Conservation (phyloP, 768 basidiomycete genomes). For the Hygrophoropsis aurantiaca region DNA sequence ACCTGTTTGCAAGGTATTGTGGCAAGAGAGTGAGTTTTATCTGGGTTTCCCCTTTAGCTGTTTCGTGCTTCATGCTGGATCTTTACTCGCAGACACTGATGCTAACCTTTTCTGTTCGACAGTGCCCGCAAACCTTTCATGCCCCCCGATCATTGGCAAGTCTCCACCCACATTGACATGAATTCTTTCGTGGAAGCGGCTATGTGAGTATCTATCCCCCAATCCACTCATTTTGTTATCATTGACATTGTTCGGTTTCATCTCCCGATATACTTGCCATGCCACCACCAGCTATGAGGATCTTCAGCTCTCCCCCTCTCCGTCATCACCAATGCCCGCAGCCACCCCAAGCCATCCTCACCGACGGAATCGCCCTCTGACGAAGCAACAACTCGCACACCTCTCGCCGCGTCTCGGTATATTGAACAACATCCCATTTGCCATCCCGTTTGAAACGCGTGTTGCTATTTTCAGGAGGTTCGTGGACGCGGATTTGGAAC, state of each 20-base stretch:
- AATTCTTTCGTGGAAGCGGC: constrained; percentile 83
- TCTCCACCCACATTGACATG: constrained; percentile 59
- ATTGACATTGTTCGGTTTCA: not conserved
- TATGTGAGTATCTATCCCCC: constrained; percentile 47
- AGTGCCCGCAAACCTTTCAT: constrained; percentile 87
- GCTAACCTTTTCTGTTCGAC: constrained; percentile 10
- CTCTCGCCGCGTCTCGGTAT: constrained; percentile 81
- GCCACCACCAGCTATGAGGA: constrained; percentile 59
- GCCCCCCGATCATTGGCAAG: constrained; percentile 82
- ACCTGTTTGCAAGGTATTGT: constrained; percentile 79
- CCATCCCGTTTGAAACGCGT: constrained; percentile 90
- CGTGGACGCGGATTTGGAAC: too few species aligned
- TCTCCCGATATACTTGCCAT: too few species aligned
- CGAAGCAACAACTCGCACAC: constrained; percentile 70
- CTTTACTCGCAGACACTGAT: constrained; percentile 47
- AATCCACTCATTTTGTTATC: not conserved
- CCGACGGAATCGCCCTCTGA: constrained; percentile 33
- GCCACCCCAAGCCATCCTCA: constrained; percentile 9
- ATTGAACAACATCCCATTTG: constrained; percentile 94
- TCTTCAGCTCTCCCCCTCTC: constrained; percentile 38
- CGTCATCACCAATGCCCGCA: not conserved
- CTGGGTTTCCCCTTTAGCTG: not conserved
- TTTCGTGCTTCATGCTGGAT: constrained; percentile 1
- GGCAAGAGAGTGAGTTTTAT: constrained; percentile 74
- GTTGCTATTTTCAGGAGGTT: constrained; percentile 88